Base-by-base conservation (phyloP, 2,329 filamentous ascomycete genomes). In the Cadophora sp. region DNA sequence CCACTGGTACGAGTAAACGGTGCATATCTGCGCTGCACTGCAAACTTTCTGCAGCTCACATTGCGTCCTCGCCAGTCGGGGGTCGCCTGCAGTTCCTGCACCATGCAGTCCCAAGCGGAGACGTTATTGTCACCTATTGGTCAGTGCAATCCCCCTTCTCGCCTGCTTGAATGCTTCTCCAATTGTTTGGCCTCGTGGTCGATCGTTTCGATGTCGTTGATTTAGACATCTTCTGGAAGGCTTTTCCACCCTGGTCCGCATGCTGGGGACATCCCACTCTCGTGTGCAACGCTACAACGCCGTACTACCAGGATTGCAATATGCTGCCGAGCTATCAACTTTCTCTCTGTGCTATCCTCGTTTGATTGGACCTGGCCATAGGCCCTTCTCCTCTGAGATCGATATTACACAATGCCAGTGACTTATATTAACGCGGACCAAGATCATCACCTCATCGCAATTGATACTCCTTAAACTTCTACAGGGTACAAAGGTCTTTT, bases 81-180 rank as follows among this genome's bases (percentile, higher is more conserved):
- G 26, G 22, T 58, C 61, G 37, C 59, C 40, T 58, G 40, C 65
- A 16, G 22, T 64, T 19, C 60, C 58, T 64, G 43, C 71, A 64
- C 68, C 68, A 76, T 75, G 74, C 73, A 75, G 73, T 66, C 74
- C 72, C 72, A 72, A 65, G 70, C 62, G 48, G 40, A 37, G 34
- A 46, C 74, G 63, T 61, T 72, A 59, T 69, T 76, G 46, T 69
- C 70, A 19, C 75, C 75, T 63, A 74, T 76, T 73, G 75, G 75
- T 76, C 59, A 73, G 75, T 73, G 63, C 66, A 58, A 67, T 64
- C 65, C 67, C 67, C 67, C 40, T 67, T 51, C 53, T 58, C 43
- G 3, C 53, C 31, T 51, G 12, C 69, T 60, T 62, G 31, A 48
- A 27, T 64, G 62, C 70, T 69, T 71, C 69, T 65, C 72, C 72